A percentile compares a stretch with the other conserved stretches of the same genome.
Evolutionary conservation across 768 basidiomycete species (phyloP).

Genomic region (Xanthoconium stramineum): DNA sequence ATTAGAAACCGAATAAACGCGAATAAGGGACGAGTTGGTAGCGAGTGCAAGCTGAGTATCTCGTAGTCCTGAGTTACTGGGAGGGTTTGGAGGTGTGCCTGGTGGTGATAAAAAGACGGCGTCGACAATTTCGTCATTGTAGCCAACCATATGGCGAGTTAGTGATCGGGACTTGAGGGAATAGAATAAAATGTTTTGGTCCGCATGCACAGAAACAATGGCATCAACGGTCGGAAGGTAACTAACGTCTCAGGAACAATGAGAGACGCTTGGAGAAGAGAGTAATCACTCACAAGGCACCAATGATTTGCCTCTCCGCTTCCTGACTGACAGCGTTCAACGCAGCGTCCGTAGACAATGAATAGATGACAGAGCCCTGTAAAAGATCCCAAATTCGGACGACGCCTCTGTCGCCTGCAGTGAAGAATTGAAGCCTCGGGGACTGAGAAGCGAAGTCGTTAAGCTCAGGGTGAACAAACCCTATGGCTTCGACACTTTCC

Average conservation of each 20-base stretch:
- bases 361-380: slow-evolving; percentile 59
- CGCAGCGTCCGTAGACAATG: slow-evolving; percentile 47
- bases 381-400: slow-evolving; percentile 83
- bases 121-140: slow-evolving; percentile 98
- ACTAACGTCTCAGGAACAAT: slow-evolving; percentile 38
- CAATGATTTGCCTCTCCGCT: slow-evolving; percentile 80
- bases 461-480: slow-evolving; percentile 55
- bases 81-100: slow-evolving; percentile 22
- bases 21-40: slow-evolving; percentile 96
- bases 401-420: slow-evolving; percentile 87
- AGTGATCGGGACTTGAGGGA: slow-evolving; percentile 65
- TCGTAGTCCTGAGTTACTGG: slow-evolving; percentile 21
- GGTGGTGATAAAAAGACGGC: slow-evolving; percentile 66
- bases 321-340: slow-evolving; percentile 48
- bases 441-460: slow-evolving; percentile 35
- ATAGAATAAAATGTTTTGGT: slow-evolving; percentile 95
- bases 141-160: slow-evolving; percentile 85
- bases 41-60: slow-evolving; percentile 88
- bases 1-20: slow-evolving; percentile 73
- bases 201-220: slow-evolving; percentile 84
- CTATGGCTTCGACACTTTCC: slow-evolving; percentile 86
- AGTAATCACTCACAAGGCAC: slow-evolving; percentile 67
- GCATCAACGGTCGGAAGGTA: slow-evolving; percentile 63
- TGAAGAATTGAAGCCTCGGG: slow-evolving; percentile 65
- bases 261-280: slow-evolving; percentile 12